These are phyloP conservation scores for Fusarium brachygibbosum DNA, from an alignment of 2,329 filamentous ascomycete species.

Conservation along the genomic window DNA sequence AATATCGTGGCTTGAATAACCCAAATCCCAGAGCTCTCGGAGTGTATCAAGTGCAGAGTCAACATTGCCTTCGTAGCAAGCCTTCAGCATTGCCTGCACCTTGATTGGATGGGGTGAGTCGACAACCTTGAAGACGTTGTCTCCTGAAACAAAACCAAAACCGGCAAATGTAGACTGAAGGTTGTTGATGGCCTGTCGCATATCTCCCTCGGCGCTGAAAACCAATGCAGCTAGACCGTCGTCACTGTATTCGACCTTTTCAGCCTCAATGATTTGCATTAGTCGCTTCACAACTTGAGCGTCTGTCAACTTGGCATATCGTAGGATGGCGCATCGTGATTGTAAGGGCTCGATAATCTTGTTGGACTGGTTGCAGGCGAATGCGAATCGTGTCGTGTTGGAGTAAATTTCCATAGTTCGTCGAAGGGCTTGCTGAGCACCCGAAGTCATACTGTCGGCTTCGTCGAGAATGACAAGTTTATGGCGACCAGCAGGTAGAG, in stretches of 20 bases:
- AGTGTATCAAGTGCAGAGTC: slow-evolving; percentile 88
- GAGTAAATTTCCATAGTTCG: slow-evolving; percentile 99
- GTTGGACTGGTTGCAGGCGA: slow-evolving; percentile 98
- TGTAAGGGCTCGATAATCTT: slow-evolving; percentile 99
- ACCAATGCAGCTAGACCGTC: slow-evolving; percentile 96
- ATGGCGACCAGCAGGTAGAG: slow-evolving; percentile 87
- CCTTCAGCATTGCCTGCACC: slow-evolving; percentile 98
- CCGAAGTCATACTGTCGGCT: slow-evolving; percentile 97
- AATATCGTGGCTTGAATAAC: slow-evolving; percentile 98
- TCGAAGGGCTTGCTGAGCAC: slow-evolving; percentile 93
- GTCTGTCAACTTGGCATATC: slow-evolving; percentile 93
- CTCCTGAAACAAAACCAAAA: slow-evolving; percentile 96
- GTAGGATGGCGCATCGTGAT: slow-evolving; percentile 93
- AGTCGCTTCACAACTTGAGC: slow-evolving; percentile 91
- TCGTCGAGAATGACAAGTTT: slow-evolving; percentile 98
- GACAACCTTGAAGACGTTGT: slow-evolving; percentile 98
- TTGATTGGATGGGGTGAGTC: slow-evolving; percentile 98
- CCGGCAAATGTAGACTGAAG: slow-evolving; percentile 92
- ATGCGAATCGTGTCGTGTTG: slow-evolving; percentile 94
- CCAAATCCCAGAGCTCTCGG: slow-evolving; percentile 92
- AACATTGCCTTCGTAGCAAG: slow-evolving; percentile 92
- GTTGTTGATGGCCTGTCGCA: slow-evolving; percentile 99
- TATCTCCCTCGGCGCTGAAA: slow-evolving; percentile 97
- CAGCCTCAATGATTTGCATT: slow-evolving; percentile 91
- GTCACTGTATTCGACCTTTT: slow-evolving; percentile 90